Evolutionary conservation across 176 grass and related monocot species (phyloP), one percentile per base, ranked within the genome.

Genomic region (Rhynchospora breviuscula): DNA sequence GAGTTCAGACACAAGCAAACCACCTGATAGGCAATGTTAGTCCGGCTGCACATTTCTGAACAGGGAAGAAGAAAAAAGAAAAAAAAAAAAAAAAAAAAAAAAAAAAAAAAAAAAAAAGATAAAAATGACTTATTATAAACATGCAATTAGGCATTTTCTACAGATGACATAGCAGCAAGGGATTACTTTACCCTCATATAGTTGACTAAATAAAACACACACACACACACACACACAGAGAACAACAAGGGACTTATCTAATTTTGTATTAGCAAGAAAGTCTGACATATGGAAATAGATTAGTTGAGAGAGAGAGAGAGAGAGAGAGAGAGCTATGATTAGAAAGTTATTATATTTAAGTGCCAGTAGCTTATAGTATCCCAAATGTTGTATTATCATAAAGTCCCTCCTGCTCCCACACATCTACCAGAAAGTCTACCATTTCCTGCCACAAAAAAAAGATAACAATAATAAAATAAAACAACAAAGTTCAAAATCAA

Each of bases 341-440:
- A 70, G 15, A 46, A 47, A 71, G 70, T 21, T 75, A 52, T 75
- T 11, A 53, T 47, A 75, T 78, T 31, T 35, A 7, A 47, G 25
- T 33, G 10, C 69, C 48, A 72, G 48, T 21, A 73, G 49, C 25
- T 78, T 29, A 78, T 57, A 78, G 11, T 33, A 78, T 78, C 73
- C 73, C 73, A 78, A 57, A 78, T 78, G 49, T 57, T 7, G 73
- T 78, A 84, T 90, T 93, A 77, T 99, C 96, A 85, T 95, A 99
- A 57, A 99, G 70, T 25, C 93, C 93, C 71, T 99, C 96, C 85
- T 93, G 96, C 83, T 95, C 93, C 96, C 96, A 99, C 76, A 92
- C 79, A 70, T 90, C 79, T 77, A 93, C 91, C 33, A 99, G 93
- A 83, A 99, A 99, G 76, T 93, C 89, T 78, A 95, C 83, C 96